phyloP scores from a whole-genome alignment of 2,329 filamentous ascomycete genomes.

The Talaromyces albobiverticillius region DNA sequence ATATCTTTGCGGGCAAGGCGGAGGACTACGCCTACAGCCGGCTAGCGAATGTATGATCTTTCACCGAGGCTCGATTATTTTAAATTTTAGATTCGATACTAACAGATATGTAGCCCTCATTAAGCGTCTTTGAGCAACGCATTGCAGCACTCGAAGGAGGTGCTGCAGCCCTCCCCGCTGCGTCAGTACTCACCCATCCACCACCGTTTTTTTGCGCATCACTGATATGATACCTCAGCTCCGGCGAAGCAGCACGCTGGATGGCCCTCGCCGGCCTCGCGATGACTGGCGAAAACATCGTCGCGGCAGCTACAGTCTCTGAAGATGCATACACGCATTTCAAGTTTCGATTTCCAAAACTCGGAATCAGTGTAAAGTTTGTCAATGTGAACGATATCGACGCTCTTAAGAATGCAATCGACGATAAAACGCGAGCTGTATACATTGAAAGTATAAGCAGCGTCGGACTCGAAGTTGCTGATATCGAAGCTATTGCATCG shows the following conservation, averaged over 20 bases:
- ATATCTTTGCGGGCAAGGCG: slow-evolving; percentile 79
- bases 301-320: slow-evolving; percentile 81
- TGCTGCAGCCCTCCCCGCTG: slow-evolving; percentile 69
- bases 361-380: slow-evolving; percentile 82
- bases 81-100: background rate
- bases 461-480: slow-evolving; percentile 82
- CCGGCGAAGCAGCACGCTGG: slow-evolving; percentile 84
- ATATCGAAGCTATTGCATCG: slow-evolving; percentile 77
- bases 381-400: slow-evolving; percentile 71
- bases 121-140: slow-evolving; percentile 48
- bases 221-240: slow-evolving; percentile 1
- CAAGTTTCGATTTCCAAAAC: slow-evolving; percentile 76
- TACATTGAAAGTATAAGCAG: slow-evolving; percentile 89
- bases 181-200: slow-evolving; percentile 41
- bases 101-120: slow-evolving; percentile 27
- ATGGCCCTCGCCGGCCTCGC: slow-evolving; percentile 76
- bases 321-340: slow-evolving; percentile 93
- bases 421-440: slow-evolving; percentile 84
- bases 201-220: no score
- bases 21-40: slow-evolving; percentile 48
- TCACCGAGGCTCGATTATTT: no score
- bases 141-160: slow-evolving; percentile 40
- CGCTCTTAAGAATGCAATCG: slow-evolving; percentile 73
- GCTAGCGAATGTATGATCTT: slow-evolving; percentile 29
- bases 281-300: slow-evolving; percentile 81